These are phyloP conservation scores for Aspergillus leporis DNA, from an alignment of 495 filamentous ascomycete genomes.

Conservation along the genomic window DNA sequence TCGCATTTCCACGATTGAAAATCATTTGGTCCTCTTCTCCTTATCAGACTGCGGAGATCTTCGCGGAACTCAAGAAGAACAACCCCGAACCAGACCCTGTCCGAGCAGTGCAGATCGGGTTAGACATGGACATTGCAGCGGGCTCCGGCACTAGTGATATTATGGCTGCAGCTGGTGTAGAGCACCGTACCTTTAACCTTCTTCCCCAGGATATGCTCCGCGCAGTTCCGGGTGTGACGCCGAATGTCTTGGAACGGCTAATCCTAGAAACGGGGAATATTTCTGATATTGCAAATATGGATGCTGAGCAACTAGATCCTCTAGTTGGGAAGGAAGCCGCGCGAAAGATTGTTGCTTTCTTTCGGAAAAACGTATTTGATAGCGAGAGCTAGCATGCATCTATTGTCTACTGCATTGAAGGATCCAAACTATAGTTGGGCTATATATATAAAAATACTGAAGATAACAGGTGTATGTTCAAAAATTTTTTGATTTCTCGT, in stretches of 20 bases:
- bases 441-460: conserved; percentile 4
- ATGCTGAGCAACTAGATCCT: conserved; percentile 64
- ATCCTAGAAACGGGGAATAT: conserved; percentile 75
- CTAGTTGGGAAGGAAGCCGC: conserved; percentile 81
- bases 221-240: conserved; percentile 81
- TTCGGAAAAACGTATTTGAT: conserved; percentile 77
- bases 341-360: conserved; percentile 77
- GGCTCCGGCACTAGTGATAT: conserved; percentile 59
- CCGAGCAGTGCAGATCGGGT: conserved; percentile 76
- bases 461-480: conserved; percentile 5
- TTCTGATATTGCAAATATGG: conserved; percentile 84
- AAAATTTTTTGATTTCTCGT: conserved; percentile 39
- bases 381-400: conserved; percentile 22
- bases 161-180: conserved; percentile 55
- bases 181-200: conserved; percentile 60
- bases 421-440: neutral
- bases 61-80: conserved; percentile 86
- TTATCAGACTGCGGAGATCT: conserved; percentile 97
- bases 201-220: conserved; percentile 85
- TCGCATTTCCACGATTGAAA: conserved; percentile 85
- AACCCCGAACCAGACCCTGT: conserved; percentile 89
- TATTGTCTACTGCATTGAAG: conserved; percentile 5
- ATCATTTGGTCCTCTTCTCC: conserved; percentile 93
- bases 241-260: conserved; percentile 69
- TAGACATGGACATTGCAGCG: conserved; percentile 59